phyloP scores from a whole-genome alignment of 257 asterid species.

The Echites panduratus region DNA sequence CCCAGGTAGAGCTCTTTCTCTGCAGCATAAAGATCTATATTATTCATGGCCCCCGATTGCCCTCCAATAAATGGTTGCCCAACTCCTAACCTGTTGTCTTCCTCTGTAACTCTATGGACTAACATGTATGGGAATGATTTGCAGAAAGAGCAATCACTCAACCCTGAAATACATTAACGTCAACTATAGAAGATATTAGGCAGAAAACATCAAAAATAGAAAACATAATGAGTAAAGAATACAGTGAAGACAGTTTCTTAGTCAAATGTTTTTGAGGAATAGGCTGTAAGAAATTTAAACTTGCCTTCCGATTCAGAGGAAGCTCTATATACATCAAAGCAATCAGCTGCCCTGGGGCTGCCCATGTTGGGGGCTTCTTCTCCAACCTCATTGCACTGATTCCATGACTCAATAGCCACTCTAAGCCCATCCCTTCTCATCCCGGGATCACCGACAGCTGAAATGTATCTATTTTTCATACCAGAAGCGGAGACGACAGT shows the following conservation, averaged over 20 bases:
- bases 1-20: constrained; percentile 63
- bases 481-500: constrained; percentile 12
- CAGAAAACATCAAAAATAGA: not conserved
- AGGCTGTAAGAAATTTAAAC: not conserved
- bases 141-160: constrained; percentile 39
- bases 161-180: constrained; percentile 19
- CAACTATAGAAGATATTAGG: not conserved
- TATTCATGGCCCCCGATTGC: constrained; percentile 22
- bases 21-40: constrained; percentile 59
- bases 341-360: constrained; percentile 81
- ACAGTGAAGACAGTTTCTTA: not conserved
- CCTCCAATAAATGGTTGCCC: constrained; percentile 51
- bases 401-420: constrained; percentile 87
- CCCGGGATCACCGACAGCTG: constrained; percentile 80
- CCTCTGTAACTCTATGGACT: constrained; percentile 46
- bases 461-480: constrained; percentile 26
- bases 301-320: constrained; percentile 37
- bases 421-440: constrained; percentile 66
- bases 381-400: constrained; percentile 86
- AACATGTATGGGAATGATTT: constrained; percentile 31
- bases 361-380: constrained; percentile 83
- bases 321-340: constrained; percentile 57
- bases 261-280: not conserved
- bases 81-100: constrained; percentile 58
- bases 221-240: too few species aligned